These are phyloP conservation scores for Penicillium verhagenii DNA, from an alignment of 495 filamentous ascomycete genomes.

Conservation along the genomic window DNA sequence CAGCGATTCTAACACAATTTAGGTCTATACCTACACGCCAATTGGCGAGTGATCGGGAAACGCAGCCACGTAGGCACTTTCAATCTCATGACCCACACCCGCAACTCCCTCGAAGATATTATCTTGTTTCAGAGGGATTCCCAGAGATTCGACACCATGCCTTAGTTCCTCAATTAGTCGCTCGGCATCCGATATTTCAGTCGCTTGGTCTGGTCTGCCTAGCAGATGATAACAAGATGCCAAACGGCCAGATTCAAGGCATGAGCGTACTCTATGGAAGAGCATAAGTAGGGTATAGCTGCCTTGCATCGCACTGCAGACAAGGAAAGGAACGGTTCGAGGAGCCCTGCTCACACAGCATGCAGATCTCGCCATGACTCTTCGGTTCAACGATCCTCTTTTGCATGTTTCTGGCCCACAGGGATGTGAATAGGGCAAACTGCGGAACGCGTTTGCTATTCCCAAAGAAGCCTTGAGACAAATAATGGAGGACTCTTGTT, in stretches of 20 bases:
- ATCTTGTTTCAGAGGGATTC: slow-evolving; percentile 33
- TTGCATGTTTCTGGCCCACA: slow-evolving; percentile 2
- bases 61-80: slow-evolving; percentile 18
- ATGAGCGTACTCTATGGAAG: slow-evolving; percentile 31
- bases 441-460: slow-evolving; percentile 41
- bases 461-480: slow-evolving; percentile 45
- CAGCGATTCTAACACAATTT: neutral
- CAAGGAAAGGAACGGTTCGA: slow-evolving; percentile 49
- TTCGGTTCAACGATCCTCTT: neutral
- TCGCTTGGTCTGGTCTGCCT: slow-evolving; percentile 19
- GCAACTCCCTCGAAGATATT: slow-evolving; percentile 23
- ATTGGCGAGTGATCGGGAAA: slow-evolving; percentile 10
- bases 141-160: slow-evolving; percentile 40
- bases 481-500: slow-evolving; percentile 45
- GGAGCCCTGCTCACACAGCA: slow-evolving; percentile 24
- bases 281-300: slow-evolving; percentile 52
- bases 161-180: slow-evolving; percentile 42
- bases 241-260: slow-evolving; percentile 14
- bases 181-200: slow-evolving; percentile 34
- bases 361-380: neutral
- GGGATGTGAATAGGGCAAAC: slow-evolving; percentile 38
- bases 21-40: too few species aligned
- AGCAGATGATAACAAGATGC: slow-evolving; percentile 22
- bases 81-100: slow-evolving; percentile 24
- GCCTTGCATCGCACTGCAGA: slow-evolving; percentile 54